Evolutionary conservation across 768 basidiomycete genomes (phyloP), one percentile per base, ranked within the genome.

Genomic region (Termitomyces sp.): DNA sequence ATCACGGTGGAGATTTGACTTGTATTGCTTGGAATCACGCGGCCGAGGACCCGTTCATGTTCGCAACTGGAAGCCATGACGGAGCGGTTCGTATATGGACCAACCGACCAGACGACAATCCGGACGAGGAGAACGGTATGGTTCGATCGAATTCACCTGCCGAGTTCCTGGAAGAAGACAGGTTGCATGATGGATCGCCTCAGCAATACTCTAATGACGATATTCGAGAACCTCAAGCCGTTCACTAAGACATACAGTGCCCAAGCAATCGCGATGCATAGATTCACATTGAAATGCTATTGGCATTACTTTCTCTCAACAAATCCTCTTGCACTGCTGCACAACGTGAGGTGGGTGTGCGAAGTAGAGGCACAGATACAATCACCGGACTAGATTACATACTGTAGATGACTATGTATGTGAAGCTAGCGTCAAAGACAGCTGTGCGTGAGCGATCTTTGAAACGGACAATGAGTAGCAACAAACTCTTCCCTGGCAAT

Each of bases 21-120:
- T 88, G 87, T 60, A 81, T 92, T 41, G 87, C 88, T 14, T 92
- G 90, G 89, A 92, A 90, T 65, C 82, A 80, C 57, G 79, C 79
- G 2, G 78, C 79, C 6, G 82, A 79, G 0, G 78, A 84, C 52
- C 83, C 83, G 0, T 86, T 84, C 72, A 86, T 86, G 84, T 83
- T 89, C 56, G 88, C 88, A 8, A 87, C 88, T 1, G 90, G 90
- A 38, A 84, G 82, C 57, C 87, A 90, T 63, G 88, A 92, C 13
- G 90, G 90, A 26, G 82, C 78, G 1, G 81, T 92, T 45, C 78
- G 85, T 30, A 81, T 92, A 48, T 92, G 90, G 85, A 86, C 86
- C 14, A 76, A 79, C 47, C 71, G 73, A 18, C 58, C 62, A 16
- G 67, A 70, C 3, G 66, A 69, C 10, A 32, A 44, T 33, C 3